These are phyloP conservation scores for Scheffersomyces ergatensis DNA, from an alignment of 805 yeast species.

Conservation along the genomic window DNA sequence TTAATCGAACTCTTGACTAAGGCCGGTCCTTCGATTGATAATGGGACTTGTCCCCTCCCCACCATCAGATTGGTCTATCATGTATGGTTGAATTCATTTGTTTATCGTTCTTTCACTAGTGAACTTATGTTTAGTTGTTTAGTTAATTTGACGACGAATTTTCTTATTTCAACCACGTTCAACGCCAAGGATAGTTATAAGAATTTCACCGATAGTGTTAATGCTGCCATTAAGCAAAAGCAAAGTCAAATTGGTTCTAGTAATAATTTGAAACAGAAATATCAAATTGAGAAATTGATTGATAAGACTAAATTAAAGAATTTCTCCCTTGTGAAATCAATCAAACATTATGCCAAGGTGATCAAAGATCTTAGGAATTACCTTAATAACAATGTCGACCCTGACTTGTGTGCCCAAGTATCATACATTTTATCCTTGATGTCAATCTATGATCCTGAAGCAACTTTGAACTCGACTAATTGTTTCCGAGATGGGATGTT, in stretches of 20 bases:
- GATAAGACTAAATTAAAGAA: slow-evolving; percentile 17
- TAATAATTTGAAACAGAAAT: neutral
- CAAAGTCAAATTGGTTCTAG: neutral
- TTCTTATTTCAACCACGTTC: slow-evolving; percentile 29
- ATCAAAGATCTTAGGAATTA: slow-evolving; percentile 29
- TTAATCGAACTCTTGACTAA: slow-evolving; percentile 5
- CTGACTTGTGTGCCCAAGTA: slow-evolving; percentile 30
- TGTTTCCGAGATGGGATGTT: slow-evolving; percentile 43
- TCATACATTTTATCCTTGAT: slow-evolving; percentile 37
- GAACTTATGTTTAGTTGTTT: slow-evolving; percentile 34
- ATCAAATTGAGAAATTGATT: slow-evolving; percentile 8
- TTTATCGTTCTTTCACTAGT: slow-evolving; percentile 19
- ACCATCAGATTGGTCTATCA: slow-evolving; percentile 29
- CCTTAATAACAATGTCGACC: slow-evolving; percentile 25
- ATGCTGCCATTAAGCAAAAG: neutral
- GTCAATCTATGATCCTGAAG: slow-evolving; percentile 44
- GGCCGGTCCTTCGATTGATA: slow-evolving; percentile 14
- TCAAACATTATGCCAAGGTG: slow-evolving; percentile 34
- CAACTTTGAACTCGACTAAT: slow-evolving; percentile 30
- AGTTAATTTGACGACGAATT: slow-evolving; percentile 37
- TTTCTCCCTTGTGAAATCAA: slow-evolving; percentile 23
- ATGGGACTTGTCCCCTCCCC: slow-evolving; percentile 24
- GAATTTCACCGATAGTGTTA: neutral
- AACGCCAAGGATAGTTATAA: slow-evolving; percentile 9
- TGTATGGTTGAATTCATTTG: slow-evolving; percentile 31